Base-by-base conservation (phyloP, 306 rosid species). In the Prinsepia uniflora region DNA sequence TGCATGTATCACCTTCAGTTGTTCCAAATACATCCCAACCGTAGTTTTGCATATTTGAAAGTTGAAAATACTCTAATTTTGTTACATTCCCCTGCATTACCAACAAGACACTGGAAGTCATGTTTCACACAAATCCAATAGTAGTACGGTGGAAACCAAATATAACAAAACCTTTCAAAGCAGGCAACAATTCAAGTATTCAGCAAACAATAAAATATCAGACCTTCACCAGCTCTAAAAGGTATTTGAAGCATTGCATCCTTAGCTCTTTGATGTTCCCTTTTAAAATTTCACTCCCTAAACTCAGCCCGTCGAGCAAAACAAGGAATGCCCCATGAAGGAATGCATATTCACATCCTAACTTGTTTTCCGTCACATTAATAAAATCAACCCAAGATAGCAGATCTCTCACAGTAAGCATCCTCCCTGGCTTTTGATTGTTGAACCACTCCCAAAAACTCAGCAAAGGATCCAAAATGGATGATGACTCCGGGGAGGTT, bases 401-500 rank as follows among this genome's bases (percentile, higher is more conserved):
- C 78, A 93, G 90, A 87, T 93, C 98, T 79, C 98, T 88, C 70
- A 93, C 84, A 0, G 98, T 93, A 56, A 93, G 97, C 87, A 80
- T 52, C 67, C 96, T 86, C 67, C 88, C 96, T 8, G 87, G 86
- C 64, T 72, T 87, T 72, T 78, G 62, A 62, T 79, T 76, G 78
- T 86, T 85, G 84, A 90, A 90, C 98, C 97, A 89, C 98, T 93
- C 92, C 89, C 87, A 90, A 76, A 94, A 94, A 47, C 64, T 65
- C 65, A 90, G 72, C 90, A 94, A 84, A 53, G 93, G 87, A 78
- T 83, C 86, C 72, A 90, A 87, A 69, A 88, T 67, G 71, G 68
- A 71, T 18, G 83, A 42, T 52, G 81, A 75, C 42, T 76, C 79
- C 52, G 71, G 70, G 75, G 85, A 82, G 61, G 88, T 81, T 63